Percentiles rank a stretch among this genome's conserved stretches.
Evolutionary conservation across 2,329 filamentous ascomycete genomes (phyloP).

Genomic region (Biscogniauxia sp.): DNA sequence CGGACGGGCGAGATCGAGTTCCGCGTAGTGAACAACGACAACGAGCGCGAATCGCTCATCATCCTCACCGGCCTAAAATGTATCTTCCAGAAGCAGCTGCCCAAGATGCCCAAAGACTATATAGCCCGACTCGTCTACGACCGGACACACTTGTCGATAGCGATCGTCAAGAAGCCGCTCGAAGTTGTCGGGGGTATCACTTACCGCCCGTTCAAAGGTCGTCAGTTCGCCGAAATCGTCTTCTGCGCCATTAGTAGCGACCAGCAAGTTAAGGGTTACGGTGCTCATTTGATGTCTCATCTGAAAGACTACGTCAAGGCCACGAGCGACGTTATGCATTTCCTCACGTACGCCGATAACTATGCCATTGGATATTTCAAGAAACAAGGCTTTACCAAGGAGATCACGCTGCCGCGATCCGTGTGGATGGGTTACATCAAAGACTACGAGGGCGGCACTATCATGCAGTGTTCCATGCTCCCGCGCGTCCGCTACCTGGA

Average conservation of each 20-base stretch:
- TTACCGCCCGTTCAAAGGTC: slow-evolving; percentile 88
- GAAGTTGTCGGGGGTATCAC: slow-evolving; percentile 97
- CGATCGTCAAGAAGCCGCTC: slow-evolving; percentile 93
- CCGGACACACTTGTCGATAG: slow-evolving; percentile 91
- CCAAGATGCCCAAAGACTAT: slow-evolving; percentile 99
- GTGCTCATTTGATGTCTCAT: slow-evolving; percentile 96
- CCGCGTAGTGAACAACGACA: slow-evolving; percentile 96
- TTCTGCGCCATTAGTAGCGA: slow-evolving; percentile 98
- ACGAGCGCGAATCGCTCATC: slow-evolving; percentile 80
- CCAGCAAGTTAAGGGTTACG: slow-evolving; percentile 98
- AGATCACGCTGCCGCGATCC: slow-evolving; percentile 85
- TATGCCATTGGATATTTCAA: slow-evolving; percentile 99
- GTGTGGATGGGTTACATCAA: slow-evolving; percentile 99
- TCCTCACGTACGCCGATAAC: slow-evolving; percentile 97
- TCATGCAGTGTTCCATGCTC: slow-evolving; percentile 99
- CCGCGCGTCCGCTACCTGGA: slow-evolving; percentile 94
- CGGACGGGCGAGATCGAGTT: slow-evolving; percentile 94
- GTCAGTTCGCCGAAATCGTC: slow-evolving; percentile 95
- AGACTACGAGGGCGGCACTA: slow-evolving; percentile 97
- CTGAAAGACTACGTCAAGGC: slow-evolving; percentile 98
- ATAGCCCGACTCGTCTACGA: slow-evolving; percentile 97
- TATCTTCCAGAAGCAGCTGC: slow-evolving; percentile 96
- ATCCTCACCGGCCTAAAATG: slow-evolving; percentile 95
- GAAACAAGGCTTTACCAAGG: slow-evolving; percentile 98
- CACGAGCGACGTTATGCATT: slow-evolving; percentile 96